These are phyloP conservation scores for Emergomyces africanus DNA, from an alignment of 2,329 filamentous ascomycete species.

Conservation along the genomic window DNA sequence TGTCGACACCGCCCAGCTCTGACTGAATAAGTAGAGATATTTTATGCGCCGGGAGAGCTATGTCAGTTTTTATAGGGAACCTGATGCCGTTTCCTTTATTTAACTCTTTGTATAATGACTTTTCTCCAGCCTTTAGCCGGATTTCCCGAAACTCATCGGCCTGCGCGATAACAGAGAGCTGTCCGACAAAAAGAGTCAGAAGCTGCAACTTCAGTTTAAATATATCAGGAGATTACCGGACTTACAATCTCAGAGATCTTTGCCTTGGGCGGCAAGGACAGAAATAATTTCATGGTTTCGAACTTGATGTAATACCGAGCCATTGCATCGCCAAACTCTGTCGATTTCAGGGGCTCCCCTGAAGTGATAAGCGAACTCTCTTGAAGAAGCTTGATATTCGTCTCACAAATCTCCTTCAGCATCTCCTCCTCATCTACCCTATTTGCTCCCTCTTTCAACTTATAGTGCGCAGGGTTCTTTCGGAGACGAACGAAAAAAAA, in stretches of 20 bases:
- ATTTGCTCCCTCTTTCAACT: constrained; percentile 42
- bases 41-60: constrained; percentile 58
- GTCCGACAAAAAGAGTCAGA: background rate
- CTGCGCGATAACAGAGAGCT: constrained; percentile 55
- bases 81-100: constrained; percentile 58
- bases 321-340: constrained; percentile 68
- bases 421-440: constrained; percentile 46
- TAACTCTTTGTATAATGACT: constrained; percentile 54
- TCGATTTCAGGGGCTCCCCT: constrained; percentile 43
- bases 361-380: constrained; percentile 44
- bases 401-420: constrained; percentile 57
- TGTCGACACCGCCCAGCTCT: constrained; percentile 54
- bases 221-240: constrained; percentile 3
- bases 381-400: constrained; percentile 53
- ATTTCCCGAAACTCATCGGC: constrained; percentile 62
- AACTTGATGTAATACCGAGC: constrained; percentile 70
- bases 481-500: constrained; percentile 65
- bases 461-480: constrained; percentile 59
- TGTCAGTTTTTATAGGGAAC: constrained; percentile 55
- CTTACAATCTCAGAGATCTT: constrained; percentile 57
- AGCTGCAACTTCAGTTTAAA: background rate
- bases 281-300: constrained; percentile 61
- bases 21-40: constrained; percentile 66
- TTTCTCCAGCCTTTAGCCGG: constrained; percentile 57
- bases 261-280: constrained; percentile 48